These are phyloP conservation scores for Penicillium vulpinum DNA, from an alignment of 2,329 filamentous ascomycete species.

Conservation along the genomic window DNA sequence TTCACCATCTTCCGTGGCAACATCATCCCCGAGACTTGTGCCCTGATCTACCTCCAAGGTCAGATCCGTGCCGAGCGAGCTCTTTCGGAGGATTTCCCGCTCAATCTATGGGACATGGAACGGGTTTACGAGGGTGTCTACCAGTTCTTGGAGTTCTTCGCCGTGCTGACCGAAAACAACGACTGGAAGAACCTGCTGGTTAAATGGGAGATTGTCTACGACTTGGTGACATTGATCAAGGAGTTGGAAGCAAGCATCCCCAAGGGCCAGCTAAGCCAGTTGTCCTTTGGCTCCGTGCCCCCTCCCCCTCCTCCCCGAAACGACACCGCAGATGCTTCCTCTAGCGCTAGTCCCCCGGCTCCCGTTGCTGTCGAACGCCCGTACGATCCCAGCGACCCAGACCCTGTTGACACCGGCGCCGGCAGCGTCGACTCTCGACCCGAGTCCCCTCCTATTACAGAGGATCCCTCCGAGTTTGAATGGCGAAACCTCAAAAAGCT, in stretches of 20 bases:
- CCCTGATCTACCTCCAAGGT: conserved; percentile 90
- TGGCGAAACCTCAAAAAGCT: conserved; percentile 89
- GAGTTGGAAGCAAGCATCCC: conserved; percentile 85
- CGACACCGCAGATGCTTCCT: conserved; percentile 32
- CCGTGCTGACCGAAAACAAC: conserved; percentile 80
- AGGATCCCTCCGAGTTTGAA: conserved; percentile 66
- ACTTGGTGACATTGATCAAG: conserved; percentile 81
- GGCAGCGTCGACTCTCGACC: conserved; percentile 46
- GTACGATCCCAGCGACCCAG: conserved; percentile 54
- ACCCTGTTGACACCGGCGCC: conserved; percentile 42
- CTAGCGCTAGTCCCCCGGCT: conserved; percentile 34
- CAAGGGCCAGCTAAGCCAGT: conserved; percentile 66
- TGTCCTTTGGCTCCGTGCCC: conserved; percentile 31
- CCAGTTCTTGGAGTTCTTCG: conserved; percentile 92
- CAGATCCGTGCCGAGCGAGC: conserved; percentile 77
- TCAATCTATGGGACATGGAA: conserved; percentile 97
- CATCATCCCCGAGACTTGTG: conserved; percentile 90
- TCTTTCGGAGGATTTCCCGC: conserved; percentile 82
- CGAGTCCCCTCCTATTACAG: conserved; percentile 52
- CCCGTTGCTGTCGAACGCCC: conserved; percentile 63
- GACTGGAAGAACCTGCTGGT: conserved; percentile 82
- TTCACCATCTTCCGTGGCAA: conserved; percentile 90
- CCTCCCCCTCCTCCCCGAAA: conserved; percentile 28
- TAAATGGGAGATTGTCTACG: conserved; percentile 88
- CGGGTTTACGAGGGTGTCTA: conserved; percentile 91